Evolutionary conservation across 768 basidiomycete genomes (phyloP).

Genomic region (Inosperma sp.): DNA sequence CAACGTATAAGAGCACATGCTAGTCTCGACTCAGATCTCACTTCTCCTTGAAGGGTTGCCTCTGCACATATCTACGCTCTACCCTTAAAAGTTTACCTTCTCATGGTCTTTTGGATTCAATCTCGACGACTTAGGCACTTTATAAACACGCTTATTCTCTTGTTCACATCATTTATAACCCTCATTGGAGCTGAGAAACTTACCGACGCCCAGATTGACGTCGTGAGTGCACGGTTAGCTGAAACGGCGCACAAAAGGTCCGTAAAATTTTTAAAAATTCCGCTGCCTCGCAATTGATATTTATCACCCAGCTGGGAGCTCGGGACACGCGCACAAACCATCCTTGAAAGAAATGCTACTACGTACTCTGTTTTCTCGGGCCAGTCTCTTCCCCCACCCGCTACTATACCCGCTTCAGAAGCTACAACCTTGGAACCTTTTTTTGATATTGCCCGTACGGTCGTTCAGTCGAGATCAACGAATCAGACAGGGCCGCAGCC

Average conservation of each 20-base stretch:
- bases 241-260: slow-evolving; percentile 38
- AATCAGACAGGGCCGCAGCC: slow-evolving; percentile 50
- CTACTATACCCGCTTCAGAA: not conserved
- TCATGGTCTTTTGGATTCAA: too few species aligned
- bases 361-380: slow-evolving; percentile 42
- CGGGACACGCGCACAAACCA: slow-evolving; percentile 49
- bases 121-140: too few species aligned
- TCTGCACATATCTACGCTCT: too few species aligned
- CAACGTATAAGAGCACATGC: too few species aligned
- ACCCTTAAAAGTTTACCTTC: too few species aligned
- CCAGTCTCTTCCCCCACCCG: slow-evolving; percentile 27
- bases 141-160: too few species aligned
- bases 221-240: slow-evolving; percentile 34
- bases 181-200: slow-evolving; percentile 25
- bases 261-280: not conserved
- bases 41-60: too few species aligned
- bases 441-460: slow-evolving; percentile 46
- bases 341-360: slow-evolving; percentile 43
- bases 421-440: slow-evolving; percentile 45
- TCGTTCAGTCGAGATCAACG: slow-evolving; percentile 46
- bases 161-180: not conserved
- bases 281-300: not conserved
- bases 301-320: slow-evolving; percentile 45
- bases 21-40: too few species aligned
- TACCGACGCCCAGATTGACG: slow-evolving; percentile 29